Evolutionary conservation across 2,329 filamentous ascomycete species (phyloP).

Genomic region (Colletotrichum nymphaeae): DNA sequence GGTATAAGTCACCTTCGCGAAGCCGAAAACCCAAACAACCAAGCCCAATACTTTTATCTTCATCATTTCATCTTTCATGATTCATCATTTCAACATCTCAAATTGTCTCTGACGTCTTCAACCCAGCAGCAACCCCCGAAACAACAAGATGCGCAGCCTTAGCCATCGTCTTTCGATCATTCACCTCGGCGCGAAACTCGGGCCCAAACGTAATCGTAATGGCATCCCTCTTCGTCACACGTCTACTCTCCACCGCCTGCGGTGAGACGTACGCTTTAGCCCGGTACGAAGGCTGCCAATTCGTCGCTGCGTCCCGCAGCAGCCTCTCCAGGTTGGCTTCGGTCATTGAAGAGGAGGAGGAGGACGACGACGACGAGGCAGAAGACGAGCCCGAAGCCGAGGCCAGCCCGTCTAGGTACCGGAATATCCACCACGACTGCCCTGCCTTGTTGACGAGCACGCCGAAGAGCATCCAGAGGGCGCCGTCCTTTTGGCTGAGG

Average conservation of each 20-base stretch:
- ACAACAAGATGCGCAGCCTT: conserved; percentile 1
- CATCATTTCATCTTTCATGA: neutral
- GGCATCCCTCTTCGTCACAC: conserved; percentile 8
- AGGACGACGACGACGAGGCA: neutral
- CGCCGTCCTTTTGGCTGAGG: neutral
- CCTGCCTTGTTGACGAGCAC: neutral
- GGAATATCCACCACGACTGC: conserved; percentile 3
- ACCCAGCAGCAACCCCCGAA: neutral
- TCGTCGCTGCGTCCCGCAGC: neutral
- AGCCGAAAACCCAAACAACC: neutral
- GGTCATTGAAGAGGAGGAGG: neutral
- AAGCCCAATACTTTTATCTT: neutral
- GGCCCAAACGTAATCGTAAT: neutral
- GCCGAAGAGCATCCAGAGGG: neutral
- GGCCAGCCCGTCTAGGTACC: neutral
- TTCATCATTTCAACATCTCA: neutral
- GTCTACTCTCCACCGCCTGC: neutral
- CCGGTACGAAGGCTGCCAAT: neutral
- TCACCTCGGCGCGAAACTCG: conserved; percentile 11
- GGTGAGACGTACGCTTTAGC: neutral
- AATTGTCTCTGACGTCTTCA: neutral
- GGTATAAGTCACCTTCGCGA: too few relatives aligned
- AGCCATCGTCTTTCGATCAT: conserved; percentile 1
- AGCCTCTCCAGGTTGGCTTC: conserved; percentile 1
- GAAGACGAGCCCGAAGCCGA: too few relatives aligned